A percentile compares a stretch with the other conserved stretches of the same genome.
These are phyloP conservation scores for Pythium aristosporum DNA, from an alignment of 352 stramenopile genomes.

Conservation along the genomic window DNA sequence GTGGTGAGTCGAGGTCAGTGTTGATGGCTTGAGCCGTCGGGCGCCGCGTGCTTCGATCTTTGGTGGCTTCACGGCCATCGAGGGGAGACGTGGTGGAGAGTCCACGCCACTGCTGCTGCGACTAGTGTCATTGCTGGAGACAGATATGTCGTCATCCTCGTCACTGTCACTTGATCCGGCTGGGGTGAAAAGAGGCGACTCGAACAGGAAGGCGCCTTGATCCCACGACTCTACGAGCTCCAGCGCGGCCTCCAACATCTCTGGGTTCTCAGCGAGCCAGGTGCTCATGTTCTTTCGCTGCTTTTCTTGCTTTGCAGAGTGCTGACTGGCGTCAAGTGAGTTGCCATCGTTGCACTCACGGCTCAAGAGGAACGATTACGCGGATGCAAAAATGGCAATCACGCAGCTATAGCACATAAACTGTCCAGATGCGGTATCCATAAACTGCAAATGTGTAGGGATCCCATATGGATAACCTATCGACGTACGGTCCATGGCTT, in stretches of 20 bases:
- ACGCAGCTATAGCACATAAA: too few species aligned
- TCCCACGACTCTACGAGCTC: slow-evolving; percentile 23
- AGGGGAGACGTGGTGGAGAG: background rate
- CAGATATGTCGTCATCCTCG: slow-evolving; percentile 3
- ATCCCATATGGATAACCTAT: too few species aligned
- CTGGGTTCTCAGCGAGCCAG: slow-evolving; percentile 20
- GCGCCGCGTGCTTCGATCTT: background rate
- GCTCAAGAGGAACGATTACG: background rate
- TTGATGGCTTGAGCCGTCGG: slow-evolving; percentile 19
- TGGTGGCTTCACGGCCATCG: background rate
- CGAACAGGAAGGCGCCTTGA: background rate
- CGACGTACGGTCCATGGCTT: too few species aligned
- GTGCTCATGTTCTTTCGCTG: background rate
- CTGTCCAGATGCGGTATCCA: too few species aligned
- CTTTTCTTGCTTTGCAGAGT: background rate
- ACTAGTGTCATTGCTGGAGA: background rate
- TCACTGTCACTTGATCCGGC: background rate
- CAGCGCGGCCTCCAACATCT: slow-evolving; percentile 21
- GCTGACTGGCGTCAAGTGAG: background rate
- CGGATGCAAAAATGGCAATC: background rate
- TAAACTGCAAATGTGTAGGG: too few species aligned
- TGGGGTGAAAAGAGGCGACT: background rate
- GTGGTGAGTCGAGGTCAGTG: background rate
- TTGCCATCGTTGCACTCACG: too few species aligned
- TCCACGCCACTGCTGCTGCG: background rate